phyloP scores from a whole-genome alignment of 208 protist genomes.

The Crithidia expoeki region DNA sequence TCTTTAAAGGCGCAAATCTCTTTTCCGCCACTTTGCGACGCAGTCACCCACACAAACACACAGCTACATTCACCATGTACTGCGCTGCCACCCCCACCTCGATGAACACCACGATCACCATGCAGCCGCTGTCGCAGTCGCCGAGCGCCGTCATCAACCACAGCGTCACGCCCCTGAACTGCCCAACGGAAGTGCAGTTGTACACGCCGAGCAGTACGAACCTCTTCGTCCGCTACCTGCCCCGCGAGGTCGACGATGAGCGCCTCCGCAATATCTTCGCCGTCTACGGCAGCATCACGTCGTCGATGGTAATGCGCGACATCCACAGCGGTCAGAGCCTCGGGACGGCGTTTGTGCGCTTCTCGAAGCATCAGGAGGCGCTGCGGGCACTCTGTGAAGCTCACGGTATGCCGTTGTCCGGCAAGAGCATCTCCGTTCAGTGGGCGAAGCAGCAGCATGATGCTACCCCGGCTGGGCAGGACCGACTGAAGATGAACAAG shows the following conservation, averaged over 20 bases:
- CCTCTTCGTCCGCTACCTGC: constrained; percentile 51
- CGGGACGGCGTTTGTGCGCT: constrained; percentile 58
- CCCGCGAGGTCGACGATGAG: constrained; percentile 42
- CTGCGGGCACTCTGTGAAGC: constrained; percentile 32
- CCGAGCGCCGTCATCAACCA: neutral
- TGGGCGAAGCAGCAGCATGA: constrained; percentile 80
- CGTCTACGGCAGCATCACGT: constrained; percentile 41
- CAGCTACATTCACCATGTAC: constrained; percentile 13
- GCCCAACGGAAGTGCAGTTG: constrained; percentile 27
- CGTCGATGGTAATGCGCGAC: constrained; percentile 64
- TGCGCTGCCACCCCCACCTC: constrained; percentile 10
- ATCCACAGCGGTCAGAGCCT: constrained; percentile 60
- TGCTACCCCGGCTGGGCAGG: constrained; percentile 61
- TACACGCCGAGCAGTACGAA: constrained; percentile 55
- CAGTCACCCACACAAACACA: neutral
- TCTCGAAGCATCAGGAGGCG: constrained; percentile 36
- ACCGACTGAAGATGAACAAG: constrained; percentile 74
- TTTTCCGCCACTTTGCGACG: neutral
- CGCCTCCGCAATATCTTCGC: constrained; percentile 44
- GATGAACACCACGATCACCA: neutral
- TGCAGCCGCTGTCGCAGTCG: neutral
- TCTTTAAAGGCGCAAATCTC: neutral
- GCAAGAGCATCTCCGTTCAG: constrained; percentile 60
- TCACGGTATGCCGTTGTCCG: constrained; percentile 29
- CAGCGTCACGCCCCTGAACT: constrained; percentile 15